Conservation (phyloP, 2,329 filamentous ascomycete species). For the Teratosphaeriaceae sp. region DNA sequence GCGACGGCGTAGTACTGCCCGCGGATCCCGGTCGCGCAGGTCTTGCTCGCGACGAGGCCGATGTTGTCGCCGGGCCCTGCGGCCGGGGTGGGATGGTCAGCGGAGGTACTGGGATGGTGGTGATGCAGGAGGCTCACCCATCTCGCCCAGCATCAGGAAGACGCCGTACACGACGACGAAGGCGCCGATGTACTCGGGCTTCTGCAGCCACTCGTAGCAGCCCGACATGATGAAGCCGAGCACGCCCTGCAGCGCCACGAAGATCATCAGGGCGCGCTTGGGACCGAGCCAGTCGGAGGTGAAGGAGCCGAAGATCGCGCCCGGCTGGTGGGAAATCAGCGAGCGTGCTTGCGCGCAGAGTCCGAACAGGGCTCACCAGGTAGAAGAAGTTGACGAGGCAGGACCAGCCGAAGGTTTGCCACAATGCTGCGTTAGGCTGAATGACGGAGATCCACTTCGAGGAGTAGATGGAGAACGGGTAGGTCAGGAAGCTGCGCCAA, state of each 20-base stretch:
- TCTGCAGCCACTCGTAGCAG: conserved; percentile 63
- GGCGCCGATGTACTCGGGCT: conserved; percentile 59
- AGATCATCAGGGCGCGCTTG: conserved; percentile 63
- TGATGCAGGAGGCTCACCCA: conserved; percentile 29
- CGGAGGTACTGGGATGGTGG: too few relatives aligned
- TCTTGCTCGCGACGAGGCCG: conserved; percentile 78
- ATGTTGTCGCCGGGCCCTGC: conserved; percentile 79
- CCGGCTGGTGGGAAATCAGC: conserved; percentile 59
- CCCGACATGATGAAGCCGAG: conserved; percentile 88
- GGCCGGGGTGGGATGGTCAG: neutral
- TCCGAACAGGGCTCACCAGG: neutral
- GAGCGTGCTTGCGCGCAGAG: conserved; percentile 31
- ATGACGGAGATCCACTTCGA: conserved; percentile 1
- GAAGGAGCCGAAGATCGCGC: conserved; percentile 70
- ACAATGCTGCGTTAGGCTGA: conserved; percentile 50
- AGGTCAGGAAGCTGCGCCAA: conserved; percentile 36
- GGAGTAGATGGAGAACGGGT: conserved; percentile 2
- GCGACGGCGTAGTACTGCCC: conserved; percentile 69
- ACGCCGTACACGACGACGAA: conserved; percentile 76
- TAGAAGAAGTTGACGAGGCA: conserved; percentile 76
- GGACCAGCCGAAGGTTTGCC: conserved; percentile 58
- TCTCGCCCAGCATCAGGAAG: conserved; percentile 68
- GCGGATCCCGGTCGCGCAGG: conserved; percentile 74
- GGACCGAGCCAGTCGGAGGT: conserved; percentile 74
- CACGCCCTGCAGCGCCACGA: conserved; percentile 65